phyloP scores from a whole-genome alignment of 2,329 filamentous ascomycete genomes.

The Verruconis gallopava region DNA sequence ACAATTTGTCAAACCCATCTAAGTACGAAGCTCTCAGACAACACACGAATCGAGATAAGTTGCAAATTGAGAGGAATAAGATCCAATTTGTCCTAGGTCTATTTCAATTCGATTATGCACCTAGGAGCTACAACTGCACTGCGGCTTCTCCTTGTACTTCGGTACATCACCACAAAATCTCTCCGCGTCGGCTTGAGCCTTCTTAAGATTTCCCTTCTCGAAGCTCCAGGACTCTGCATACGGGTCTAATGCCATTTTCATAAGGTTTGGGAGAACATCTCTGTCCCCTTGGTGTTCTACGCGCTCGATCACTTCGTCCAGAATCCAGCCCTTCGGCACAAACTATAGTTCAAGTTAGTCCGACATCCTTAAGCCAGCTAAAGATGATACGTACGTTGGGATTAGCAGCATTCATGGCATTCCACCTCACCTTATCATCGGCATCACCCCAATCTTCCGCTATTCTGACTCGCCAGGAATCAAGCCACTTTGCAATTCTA shows the following conservation, averaged over 20 bases:
- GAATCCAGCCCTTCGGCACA: constrained; percentile 75
- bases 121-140: constrained; percentile 90
- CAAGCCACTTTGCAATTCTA: constrained; percentile 66
- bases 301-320: constrained; percentile 82
- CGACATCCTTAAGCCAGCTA: constrained; percentile 1
- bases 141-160: constrained; percentile 61
- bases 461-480: constrained; percentile 59
- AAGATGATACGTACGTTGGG: constrained; percentile 46
- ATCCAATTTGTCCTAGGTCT: no score
- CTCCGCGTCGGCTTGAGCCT: constrained; percentile 38
- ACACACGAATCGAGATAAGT: no score
- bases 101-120: neutral
- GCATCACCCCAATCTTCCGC: constrained; percentile 61
- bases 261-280: constrained; percentile 61
- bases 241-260: constrained; percentile 72
- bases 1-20: no score
- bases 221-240: constrained; percentile 67
- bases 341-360: constrained; percentile 50
- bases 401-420: constrained; percentile 73
- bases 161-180: constrained; percentile 82
- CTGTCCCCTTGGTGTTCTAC: constrained; percentile 77
- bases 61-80: no score
- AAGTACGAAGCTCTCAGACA: no score
- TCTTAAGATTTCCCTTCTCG: constrained; percentile 45
- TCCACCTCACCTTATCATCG: constrained; percentile 47